Conservation (phyloP, 1,284 basidiomycete species). For the Ganoderma lingzhi region DNA sequence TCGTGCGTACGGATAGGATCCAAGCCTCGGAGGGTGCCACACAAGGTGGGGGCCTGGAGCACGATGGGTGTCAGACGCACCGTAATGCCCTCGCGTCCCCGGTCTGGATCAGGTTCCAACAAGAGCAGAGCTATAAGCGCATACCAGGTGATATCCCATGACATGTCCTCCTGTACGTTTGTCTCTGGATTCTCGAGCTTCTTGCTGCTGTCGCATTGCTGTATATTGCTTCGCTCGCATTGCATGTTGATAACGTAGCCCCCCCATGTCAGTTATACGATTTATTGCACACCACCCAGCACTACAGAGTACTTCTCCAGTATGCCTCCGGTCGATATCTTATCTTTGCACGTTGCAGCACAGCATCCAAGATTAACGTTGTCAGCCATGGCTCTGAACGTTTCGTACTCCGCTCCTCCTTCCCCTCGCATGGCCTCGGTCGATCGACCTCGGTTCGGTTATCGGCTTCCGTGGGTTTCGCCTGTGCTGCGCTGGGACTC, state of each 20-base stretch:
- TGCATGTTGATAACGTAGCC: not conserved
- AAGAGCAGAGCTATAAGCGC: not conserved
- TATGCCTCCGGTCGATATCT: too few species aligned
- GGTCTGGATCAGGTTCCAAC: not conserved
- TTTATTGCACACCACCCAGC: too few species aligned
- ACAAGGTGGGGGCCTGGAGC: not conserved
- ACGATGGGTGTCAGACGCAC: not conserved
- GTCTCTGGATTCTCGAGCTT: not conserved
- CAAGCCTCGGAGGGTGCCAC: not conserved
- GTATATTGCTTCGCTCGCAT: not conserved
- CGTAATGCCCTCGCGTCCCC: not conserved
- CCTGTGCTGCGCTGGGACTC: too few species aligned
- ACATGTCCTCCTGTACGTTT: not conserved
- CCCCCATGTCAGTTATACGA: too few species aligned
- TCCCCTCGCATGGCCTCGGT: too few species aligned
- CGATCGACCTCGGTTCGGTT: too few species aligned
- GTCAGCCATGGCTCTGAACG: too few species aligned
- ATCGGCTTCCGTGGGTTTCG: too few species aligned
- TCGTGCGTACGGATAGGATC: not conserved
- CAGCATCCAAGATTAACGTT: too few species aligned
- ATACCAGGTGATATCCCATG: not conserved
- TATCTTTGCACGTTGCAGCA: too few species aligned
- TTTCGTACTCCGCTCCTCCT: too few species aligned
- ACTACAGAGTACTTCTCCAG: too few species aligned
- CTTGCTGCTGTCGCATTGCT: not conserved